Evolutionary conservation across 352 stramenopile species (phyloP).

Genomic region (Pythium brassicae): DNA sequence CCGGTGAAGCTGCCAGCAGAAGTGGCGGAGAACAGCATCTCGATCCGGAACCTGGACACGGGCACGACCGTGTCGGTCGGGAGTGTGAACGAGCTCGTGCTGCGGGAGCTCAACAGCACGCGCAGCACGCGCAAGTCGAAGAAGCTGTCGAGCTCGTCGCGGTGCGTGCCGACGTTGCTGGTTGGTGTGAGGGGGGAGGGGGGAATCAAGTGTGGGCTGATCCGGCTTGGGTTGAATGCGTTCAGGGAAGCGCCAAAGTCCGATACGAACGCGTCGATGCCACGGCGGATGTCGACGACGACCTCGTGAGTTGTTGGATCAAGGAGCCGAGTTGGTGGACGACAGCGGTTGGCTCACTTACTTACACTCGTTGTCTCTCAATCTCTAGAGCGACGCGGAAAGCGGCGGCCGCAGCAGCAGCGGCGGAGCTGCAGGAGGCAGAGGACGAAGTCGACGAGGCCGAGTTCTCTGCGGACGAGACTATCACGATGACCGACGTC

Average conservation of each 20-base stretch:
- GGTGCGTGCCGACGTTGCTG: constrained; percentile 17
- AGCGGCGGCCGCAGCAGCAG: constrained; percentile 1
- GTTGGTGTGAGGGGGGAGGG: not conserved
- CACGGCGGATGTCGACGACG: constrained; percentile 57
- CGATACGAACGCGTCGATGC: constrained; percentile 31
- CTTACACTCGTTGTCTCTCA: not conserved
- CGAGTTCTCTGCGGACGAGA: constrained; percentile 65
- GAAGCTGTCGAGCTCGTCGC: constrained; percentile 55
- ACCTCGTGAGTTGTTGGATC: constrained; percentile 30
- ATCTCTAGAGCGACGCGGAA: not conserved
- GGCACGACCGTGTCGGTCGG: constrained; percentile 72
- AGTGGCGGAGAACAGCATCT: constrained; percentile 61
- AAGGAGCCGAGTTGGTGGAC: not conserved
- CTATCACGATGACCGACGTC: constrained; percentile 56
- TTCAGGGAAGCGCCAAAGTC: constrained; percentile 51
- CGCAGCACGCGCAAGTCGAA: constrained; percentile 40
- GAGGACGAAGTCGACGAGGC: constrained; percentile 45
- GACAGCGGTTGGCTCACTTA: not conserved
- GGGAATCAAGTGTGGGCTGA: not conserved
- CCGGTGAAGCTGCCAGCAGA: constrained; percentile 47
- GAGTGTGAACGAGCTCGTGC: constrained; percentile 72
- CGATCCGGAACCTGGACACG: constrained; percentile 80
- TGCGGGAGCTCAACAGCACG: constrained; percentile 65
- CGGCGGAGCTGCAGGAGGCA: constrained; percentile 23
- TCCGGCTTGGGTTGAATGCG: not conserved